These are phyloP conservation scores for Pichia sp. DNA, from an alignment of 1,139 yeast species.

Conservation along the genomic window DNA sequence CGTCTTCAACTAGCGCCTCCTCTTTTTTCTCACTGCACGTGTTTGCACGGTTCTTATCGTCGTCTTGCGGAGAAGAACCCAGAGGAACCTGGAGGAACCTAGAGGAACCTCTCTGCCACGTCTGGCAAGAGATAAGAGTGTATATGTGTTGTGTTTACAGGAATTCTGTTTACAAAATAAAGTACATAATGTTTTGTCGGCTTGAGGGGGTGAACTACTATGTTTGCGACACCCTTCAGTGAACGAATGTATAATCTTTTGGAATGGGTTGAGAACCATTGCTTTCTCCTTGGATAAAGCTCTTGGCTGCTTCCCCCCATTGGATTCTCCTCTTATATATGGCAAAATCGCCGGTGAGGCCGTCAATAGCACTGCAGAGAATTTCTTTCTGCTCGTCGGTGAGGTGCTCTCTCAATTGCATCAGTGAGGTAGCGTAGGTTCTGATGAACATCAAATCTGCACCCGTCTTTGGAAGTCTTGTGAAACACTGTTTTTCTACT, in stretches of 20 bases:
- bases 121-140: too few relatives aligned
- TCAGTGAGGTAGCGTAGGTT: background rate
- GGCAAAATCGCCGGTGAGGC: background rate
- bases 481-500: constrained; percentile 1
- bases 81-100: too few relatives aligned
- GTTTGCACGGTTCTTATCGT: too few relatives aligned
- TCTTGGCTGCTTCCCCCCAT: constrained; percentile 1
- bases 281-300: background rate
- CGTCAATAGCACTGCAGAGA: background rate
- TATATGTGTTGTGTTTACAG: too few relatives aligned
- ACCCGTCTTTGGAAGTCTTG: background rate
- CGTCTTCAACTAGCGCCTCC: background rate
- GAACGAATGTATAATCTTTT: too few relatives aligned
- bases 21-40: too few relatives aligned
- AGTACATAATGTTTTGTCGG: too few relatives aligned
- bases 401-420: background rate
- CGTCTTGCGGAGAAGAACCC: too few relatives aligned
- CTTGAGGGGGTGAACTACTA: too few relatives aligned
- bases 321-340: background rate
- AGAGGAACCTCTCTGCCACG: too few relatives aligned
- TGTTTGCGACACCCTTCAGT: too few relatives aligned
- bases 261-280: background rate
- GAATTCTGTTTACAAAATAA: too few relatives aligned
- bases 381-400: background rate
- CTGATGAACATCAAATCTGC: background rate